Base-by-base conservation (phyloP, 495 filamentous ascomycete species). In the Chlorociboria aeruginascens region DNA sequence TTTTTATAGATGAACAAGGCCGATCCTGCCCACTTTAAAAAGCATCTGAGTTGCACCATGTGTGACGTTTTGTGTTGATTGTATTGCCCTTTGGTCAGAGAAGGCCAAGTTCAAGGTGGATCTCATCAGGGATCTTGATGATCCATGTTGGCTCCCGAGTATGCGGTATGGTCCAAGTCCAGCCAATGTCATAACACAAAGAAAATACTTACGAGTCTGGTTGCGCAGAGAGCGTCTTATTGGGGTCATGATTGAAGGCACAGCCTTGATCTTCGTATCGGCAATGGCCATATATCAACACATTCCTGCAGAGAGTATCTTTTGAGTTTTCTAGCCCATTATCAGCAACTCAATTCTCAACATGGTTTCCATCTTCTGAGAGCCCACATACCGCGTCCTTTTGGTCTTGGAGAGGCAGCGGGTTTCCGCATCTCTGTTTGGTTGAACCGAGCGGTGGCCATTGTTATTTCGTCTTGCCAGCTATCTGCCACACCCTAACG, bases 281-380 rank as follows among this genome's bases (percentile, higher is more conserved):
- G 64, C 90, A 97, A 62, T 89, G 81, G 29, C 90, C 90, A 63
- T 95, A 95, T 50, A 97, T 95, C 33, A 86, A 77, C 10, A 97
- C 81, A 64, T 97, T 95, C 53, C 89, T 81, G 67, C 90, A 97
- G 25, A 92, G 71, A 0, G 86, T 95, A 55, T 90, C 88, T 64
- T 89, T 94, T 46, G 82, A 69, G 58, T 77, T 78, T 58, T 82
- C 79, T 81, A 46, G 39, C 17, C 10, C 28, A 7, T 40, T 25
- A 51, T 53, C 45, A 58, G 40, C 53, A 28, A n/a, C 39, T 32
- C 9, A 7, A 14, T 7, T 12, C 8, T 12, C 32, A 25, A 8
- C 10, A 12, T 20, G 13, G 35, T 40, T 20, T 34, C 32, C 16
- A 42, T 29, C 14, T 12, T 20, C n/a, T 12, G 25, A 30, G 10